Percentiles rank a stretch among this genome's conserved stretches.
Conservation (phyloP, 1,139 yeast species). For the Nadsonia starkeyi-henricii region DNA sequence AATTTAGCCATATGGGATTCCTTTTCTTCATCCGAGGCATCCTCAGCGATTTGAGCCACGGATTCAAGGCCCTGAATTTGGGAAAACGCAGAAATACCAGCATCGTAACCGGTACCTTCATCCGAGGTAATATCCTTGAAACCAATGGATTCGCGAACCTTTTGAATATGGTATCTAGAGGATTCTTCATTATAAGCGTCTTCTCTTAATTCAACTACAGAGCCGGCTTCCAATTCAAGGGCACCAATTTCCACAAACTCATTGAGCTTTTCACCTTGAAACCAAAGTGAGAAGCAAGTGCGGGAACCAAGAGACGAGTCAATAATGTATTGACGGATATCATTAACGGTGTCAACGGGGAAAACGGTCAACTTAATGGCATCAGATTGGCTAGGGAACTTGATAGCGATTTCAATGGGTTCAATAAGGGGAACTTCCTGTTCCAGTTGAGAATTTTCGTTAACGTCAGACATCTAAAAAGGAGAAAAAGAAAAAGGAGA, state of each 20-base stretch:
- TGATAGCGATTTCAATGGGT: background rate
- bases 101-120: slow-evolving; percentile 15
- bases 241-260: slow-evolving; percentile 17
- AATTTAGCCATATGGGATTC: slow-evolving; percentile 6
- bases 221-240: slow-evolving; percentile 14
- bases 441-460: background rate
- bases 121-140: slow-evolving; percentile 22
- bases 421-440: background rate
- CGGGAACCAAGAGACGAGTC: slow-evolving; percentile 39
- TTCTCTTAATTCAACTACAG: slow-evolving; percentile 25
- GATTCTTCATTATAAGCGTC: slow-evolving; percentile 34
- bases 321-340: slow-evolving; percentile 44
- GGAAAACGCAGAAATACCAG: slow-evolving; percentile 28
- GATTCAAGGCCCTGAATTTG: slow-evolving; percentile 22
- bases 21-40: slow-evolving; percentile 4
- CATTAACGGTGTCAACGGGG: slow-evolving; percentile 36
- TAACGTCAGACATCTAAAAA: background rate
- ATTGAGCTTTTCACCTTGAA: slow-evolving; percentile 27
- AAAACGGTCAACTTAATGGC: slow-evolving; percentile 1
- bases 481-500: too few relatives aligned
- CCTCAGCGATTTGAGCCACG: slow-evolving; percentile 7
- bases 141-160: slow-evolving; percentile 34
- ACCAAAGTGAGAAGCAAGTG: slow-evolving; percentile 43
- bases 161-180: slow-evolving; percentile 33
- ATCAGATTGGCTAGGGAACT: background rate